A percentile compares a stretch with the other conserved stretches of the same genome.
Conservation (phyloP, 345 rosid species). For the Citrus sinensis region DNA sequence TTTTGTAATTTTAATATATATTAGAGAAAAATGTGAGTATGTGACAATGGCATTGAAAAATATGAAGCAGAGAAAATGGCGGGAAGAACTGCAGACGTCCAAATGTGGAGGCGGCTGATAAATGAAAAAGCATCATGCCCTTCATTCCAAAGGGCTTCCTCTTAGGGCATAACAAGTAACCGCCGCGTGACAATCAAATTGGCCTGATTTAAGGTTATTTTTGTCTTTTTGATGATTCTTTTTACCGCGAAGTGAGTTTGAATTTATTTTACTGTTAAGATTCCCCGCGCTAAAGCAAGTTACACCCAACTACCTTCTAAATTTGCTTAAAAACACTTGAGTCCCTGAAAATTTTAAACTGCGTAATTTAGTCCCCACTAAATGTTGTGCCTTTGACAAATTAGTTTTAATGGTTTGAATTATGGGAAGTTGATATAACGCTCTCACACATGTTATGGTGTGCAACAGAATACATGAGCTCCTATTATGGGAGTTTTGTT, state of each 20-base stretch:
- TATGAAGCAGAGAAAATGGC: slow-evolving; percentile 27
- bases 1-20: not conserved
- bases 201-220: not conserved
- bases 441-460: too few relatives aligned
- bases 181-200: not conserved
- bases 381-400: too few relatives aligned
- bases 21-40: not conserved
- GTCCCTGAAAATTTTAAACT: too few relatives aligned
- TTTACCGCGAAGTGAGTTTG: slow-evolving; percentile 3
- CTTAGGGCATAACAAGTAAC: not conserved
- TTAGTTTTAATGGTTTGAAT: too few relatives aligned
- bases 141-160: not conserved
- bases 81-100: slow-evolving; percentile 30
- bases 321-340: too few relatives aligned
- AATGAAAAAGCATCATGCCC: too few relatives aligned
- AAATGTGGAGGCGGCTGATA: slow-evolving; percentile 16
- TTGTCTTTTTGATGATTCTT: not conserved
- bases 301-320: too few relatives aligned
- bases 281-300: not conserved
- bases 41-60: not conserved
- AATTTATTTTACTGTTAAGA: not conserved
- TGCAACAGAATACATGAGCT: too few relatives aligned
- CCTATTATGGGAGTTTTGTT: fast-evolving
- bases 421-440: too few relatives aligned
- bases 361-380: too few relatives aligned